Evolutionary conservation across 2,329 filamentous ascomycete genomes (phyloP), one percentile per base, ranked within the genome.

Genomic region (Venturia pyrina): DNA sequence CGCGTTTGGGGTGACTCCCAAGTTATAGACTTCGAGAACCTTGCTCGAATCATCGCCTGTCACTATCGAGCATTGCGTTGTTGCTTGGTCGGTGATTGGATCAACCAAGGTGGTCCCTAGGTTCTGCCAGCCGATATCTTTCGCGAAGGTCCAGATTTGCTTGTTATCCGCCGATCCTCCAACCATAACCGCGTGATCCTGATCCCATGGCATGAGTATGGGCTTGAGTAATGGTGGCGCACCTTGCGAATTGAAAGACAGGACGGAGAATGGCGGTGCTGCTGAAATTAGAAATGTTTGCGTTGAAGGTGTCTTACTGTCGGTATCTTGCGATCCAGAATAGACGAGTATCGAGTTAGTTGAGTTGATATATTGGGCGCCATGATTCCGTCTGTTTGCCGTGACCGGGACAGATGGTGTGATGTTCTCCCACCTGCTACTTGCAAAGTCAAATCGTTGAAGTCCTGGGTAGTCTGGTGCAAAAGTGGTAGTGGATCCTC

Each of bases 281-380:
- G 88, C 87, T 2, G 82, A 79, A 67, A 97, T 86, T 21, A 88
- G 82, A 71, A 93, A 96, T 0, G 91, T 93, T 70, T 91, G 83
- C 1, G 87, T 85, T 0, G 90, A 92, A 0, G 84, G 78, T 7
- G 78, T 76, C 10, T 78, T 75, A 43, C 76, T 73, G 50, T 78
- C 78, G 34, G 85, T 85, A 70, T 87, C 84, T 70, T 87, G 85
- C 19, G 83, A 86, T 59, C 93, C 93, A 41, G 88, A 90, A 73
- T 93, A 97, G 34, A 96, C 82, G 32, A 97, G 77, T 65, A 98
- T 89, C 4, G 85, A 83, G 65, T 90, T 83, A 19, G 86, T 84
- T 28, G 83, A 82, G 68, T 86, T 83, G 65, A 98, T 80, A 73
- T 92, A 97, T 21, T 85, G 83, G 15, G 89, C 89, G 69, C 85